Evolutionary conservation across 1,284 basidiomycete species (phyloP), one percentile per base, ranked within the genome.

Genomic region (Macrocybe sp.): DNA sequence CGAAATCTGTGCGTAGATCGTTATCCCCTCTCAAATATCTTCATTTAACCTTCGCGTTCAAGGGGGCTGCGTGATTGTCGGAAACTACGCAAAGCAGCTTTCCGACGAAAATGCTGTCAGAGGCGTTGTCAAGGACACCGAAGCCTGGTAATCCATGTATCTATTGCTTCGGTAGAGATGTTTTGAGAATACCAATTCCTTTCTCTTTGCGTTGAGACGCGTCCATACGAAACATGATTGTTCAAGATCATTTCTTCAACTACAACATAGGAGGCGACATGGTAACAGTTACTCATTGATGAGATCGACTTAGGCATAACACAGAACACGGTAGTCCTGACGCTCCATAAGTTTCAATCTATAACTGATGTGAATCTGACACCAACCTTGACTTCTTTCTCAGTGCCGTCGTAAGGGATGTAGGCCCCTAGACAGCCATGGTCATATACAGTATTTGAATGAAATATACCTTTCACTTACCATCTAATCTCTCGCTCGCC

Each of bases 401-500:
- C 78, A 6, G 59, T 64, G n/a, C 71, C 71, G 42, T 61, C 70
- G 47, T 72, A 76, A 3, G 78, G 71, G 46, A 83, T 73, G 50
- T 73, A 74, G 1, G 78, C 78, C n/a, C 67, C 74, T 72, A 42
- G 6, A 35, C 40, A 8, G 31, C 29, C 32, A 32, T 51, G 28
- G 48, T 43, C 37, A 51, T 35, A 35, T 7, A 16, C 16, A 29
- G 44, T 33, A 5, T 9, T n/a, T 30, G 10, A 44, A 8, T 11
- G 10, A 7, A 46, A n/a, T 30, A 2, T 14, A 41, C 41, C n/a
- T 7, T 34, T 12, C 11, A 62, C 70, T 46, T 50, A 71, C 79
- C 78, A 46, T 79, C 72, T 44, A 82, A 72, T 46, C 73, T 66
- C 55, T 73, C 68, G 56, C 77, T 76, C 31, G 72, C 73, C 64